Evolutionary conservation across 495 filamentous ascomycete species (phyloP), one percentile per base, ranked within the genome.

Genomic region (Aspergillus mulundensis): DNA sequence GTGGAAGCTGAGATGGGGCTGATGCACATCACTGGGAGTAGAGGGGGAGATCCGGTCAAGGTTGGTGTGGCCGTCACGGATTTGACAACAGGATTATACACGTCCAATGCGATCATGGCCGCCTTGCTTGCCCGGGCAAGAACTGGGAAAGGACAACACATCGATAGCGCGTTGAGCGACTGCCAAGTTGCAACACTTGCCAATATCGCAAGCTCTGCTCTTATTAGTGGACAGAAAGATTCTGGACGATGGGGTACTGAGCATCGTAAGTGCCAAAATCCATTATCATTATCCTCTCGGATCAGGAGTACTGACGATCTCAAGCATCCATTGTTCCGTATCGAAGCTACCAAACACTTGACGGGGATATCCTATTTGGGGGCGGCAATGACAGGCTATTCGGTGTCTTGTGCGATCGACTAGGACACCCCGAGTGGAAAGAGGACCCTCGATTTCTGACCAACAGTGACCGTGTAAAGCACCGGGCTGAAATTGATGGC

Each of bases 51-150:
- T 2, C 95, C 95, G 0, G 95, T 96, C 14, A 98, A 98, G 72
- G 94, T 98, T 2, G 94, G 94, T 5, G 94, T 97, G 14, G 94
- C 94, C 6, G 93, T 97, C 7, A 98, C 95, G 0, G 94, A 98
- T 67, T 70, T 98, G 50, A 97, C 94, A 0, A 97, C 94, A 0
- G 94, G 94, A 0, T 66, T 98, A n/a, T 97, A 97, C 66, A 91
- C 94, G n/a, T 91, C 88, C 45, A 97, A 97, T 71, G 83, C 88
- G 30, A 91, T 98, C 64, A 95, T 97, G 90, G 94, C 94, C 0
- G 92, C 95, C 0, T 73, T 98, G 43, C 74, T 98, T 48, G 80
- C 81, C 1, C 81, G 94, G 15, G 79, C 62, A 2, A 78, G 73
- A 46, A 88, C 85, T 0, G 86, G 87, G 0, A 83, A 78, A 59